Evolutionary conservation across 1,284 basidiomycete genomes (phyloP).

Genomic region (Apiotrichum siamense): DNA sequence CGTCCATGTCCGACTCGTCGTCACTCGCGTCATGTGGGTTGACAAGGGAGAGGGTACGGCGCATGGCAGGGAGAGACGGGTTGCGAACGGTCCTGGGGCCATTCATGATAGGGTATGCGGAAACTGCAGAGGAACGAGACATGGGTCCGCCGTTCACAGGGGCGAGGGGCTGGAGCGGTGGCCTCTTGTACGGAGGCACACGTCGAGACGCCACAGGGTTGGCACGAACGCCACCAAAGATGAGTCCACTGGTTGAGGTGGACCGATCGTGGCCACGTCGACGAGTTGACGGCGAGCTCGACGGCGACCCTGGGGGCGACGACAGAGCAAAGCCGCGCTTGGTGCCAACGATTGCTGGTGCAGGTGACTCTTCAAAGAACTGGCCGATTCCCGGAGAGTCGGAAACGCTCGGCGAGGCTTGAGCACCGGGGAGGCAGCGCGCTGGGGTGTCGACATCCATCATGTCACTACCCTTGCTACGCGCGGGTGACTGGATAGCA

Average conservation of each 20-base stretch:
- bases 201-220: constrained; percentile 27
- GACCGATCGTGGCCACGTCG: constrained; percentile 37
- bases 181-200: constrained; percentile 25
- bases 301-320: constrained; percentile 39
- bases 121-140: constrained; percentile 6
- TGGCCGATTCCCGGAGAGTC: constrained; percentile 41
- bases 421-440: constrained; percentile 4
- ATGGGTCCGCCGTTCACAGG: neutral
- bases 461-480: neutral
- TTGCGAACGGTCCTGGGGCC: constrained; percentile 13
- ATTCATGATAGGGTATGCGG: constrained; percentile 40
- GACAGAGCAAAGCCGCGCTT: constrained; percentile 29
- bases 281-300: constrained; percentile 41
- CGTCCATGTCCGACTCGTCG: constrained; percentile 37
- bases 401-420: constrained; percentile 25
- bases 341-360: constrained; percentile 21
- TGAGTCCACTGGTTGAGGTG: constrained; percentile 29
- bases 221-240: constrained; percentile 26
- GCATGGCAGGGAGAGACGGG: constrained; percentile 27
- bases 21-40: constrained; percentile 37
- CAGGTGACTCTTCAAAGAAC: constrained; percentile 44
- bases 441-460: constrained; percentile 44
- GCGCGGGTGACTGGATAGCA: constrained; percentile 8
- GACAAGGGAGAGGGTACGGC: constrained; percentile 45
- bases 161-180: constrained; percentile 22